Conservation (phyloP, 768 basidiomycete species). For the Lactarius sp. region DNA sequence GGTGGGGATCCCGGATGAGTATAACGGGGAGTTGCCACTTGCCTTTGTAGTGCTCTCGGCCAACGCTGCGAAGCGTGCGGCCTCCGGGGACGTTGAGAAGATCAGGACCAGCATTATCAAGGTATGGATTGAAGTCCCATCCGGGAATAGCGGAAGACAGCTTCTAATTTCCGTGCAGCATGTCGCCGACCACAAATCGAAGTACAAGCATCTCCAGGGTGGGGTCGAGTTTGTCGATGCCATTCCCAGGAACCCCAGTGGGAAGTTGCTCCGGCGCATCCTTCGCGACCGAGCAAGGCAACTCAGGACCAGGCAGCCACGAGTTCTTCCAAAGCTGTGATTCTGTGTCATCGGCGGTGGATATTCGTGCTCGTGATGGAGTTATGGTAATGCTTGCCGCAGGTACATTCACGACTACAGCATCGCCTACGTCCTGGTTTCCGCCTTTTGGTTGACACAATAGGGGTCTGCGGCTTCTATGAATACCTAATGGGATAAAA, state of each 20-base stretch:
- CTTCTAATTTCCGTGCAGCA: slow-evolving; percentile 24
- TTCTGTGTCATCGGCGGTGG: neutral
- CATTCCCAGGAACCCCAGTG: slow-evolving; percentile 35
- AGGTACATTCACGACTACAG: neutral
- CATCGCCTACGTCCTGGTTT: neutral
- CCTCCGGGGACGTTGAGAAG: slow-evolving; percentile 34
- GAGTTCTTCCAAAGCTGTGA: neutral
- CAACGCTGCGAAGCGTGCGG: slow-evolving; percentile 36
- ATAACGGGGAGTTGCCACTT: slow-evolving; percentile 68
- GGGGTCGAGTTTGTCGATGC: slow-evolving; percentile 37
- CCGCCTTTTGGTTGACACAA: neutral
- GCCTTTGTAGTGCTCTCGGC: slow-evolving; percentile 58
- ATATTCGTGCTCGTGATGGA: neutral
- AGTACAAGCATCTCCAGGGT: slow-evolving; percentile 37
- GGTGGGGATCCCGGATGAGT: slow-evolving; percentile 66
- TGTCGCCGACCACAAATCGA: slow-evolving; percentile 32
- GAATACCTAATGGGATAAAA: neutral
- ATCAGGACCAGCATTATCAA: slow-evolving; percentile 49
- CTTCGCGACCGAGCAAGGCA: slow-evolving; percentile 31
- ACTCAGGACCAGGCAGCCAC: slow-evolving; percentile 15
- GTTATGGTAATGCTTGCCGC: no score
- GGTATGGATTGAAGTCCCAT: slow-evolving; percentile 35
- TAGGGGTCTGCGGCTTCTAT: neutral
- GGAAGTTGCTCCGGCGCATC: slow-evolving; percentile 32
- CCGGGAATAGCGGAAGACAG: neutral